phyloP scores from a whole-genome alignment of 768 basidiomycete genomes.

The Suillus fuscotomentosus region DNA sequence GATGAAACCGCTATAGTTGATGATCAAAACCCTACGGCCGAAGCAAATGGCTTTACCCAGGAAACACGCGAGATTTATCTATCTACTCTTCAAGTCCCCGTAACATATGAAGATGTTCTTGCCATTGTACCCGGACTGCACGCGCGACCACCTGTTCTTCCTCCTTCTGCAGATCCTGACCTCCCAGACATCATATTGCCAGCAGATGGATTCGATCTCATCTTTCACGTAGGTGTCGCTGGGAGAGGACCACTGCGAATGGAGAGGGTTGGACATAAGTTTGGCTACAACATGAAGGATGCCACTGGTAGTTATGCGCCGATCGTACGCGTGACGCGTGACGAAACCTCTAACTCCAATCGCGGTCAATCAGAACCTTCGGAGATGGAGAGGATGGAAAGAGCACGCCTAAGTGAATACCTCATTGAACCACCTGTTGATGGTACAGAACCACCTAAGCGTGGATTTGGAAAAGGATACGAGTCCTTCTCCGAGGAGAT shows the following conservation, averaged over 20 bases:
- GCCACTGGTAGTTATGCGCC: slow-evolving; percentile 58
- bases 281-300: slow-evolving; percentile 70
- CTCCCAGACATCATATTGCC: slow-evolving; percentile 41
- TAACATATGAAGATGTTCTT: slow-evolving; percentile 57
- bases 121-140: slow-evolving; percentile 57
- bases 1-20: slow-evolving; percentile 22
- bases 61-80: slow-evolving; percentile 51
- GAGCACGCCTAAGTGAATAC: slow-evolving; percentile 28
- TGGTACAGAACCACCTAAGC: slow-evolving; percentile 28
- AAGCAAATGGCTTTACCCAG: slow-evolving; percentile 13
- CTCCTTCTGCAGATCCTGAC: slow-evolving; percentile 37
- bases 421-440: slow-evolving; percentile 24
- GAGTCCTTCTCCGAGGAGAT: slow-evolving; percentile 36
- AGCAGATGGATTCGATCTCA: slow-evolving; percentile 59
- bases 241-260: slow-evolving; percentile 61
- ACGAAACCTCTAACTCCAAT: slow-evolving; percentile 15
- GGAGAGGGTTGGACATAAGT: slow-evolving; percentile 65
- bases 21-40: slow-evolving; percentile 13
- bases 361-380: slow-evolving; percentile 22
- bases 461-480: slow-evolving; percentile 37
- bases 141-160: slow-evolving; percentile 51
- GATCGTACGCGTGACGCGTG: slow-evolving; percentile 27
- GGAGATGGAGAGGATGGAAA: slow-evolving; percentile 27
- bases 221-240: slow-evolving; percentile 70
- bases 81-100: slow-evolving; percentile 55